These are phyloP conservation scores for Forsythia suspensa DNA, from an alignment of 257 asterid genomes.

Conservation along the genomic window DNA sequence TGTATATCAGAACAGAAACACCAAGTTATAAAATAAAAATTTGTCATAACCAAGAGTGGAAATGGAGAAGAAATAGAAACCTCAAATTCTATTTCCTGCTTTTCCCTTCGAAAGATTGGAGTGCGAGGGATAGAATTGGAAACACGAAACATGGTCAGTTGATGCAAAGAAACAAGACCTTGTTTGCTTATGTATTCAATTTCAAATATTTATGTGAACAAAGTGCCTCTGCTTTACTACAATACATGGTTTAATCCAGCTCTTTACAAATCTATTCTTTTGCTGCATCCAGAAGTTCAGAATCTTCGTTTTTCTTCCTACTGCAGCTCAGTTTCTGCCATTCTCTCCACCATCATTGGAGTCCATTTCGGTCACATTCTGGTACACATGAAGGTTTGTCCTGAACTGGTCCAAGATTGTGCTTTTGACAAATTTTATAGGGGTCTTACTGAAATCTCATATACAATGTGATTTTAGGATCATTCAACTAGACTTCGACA, in stretches of 20 bases:
- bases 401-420: neutral
- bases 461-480: slow-evolving; percentile 33
- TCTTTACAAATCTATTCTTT: neutral
- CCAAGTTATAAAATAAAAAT: neutral
- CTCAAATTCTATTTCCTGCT: neutral
- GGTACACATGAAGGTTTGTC: slow-evolving; percentile 56
- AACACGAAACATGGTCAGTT: neutral
- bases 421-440: neutral
- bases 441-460: neutral
- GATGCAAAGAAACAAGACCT: neutral
- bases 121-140: neutral
- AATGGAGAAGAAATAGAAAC: neutral
- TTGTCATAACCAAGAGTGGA: neutral
- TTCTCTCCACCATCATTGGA: slow-evolving; percentile 68
- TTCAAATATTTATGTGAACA: neutral
- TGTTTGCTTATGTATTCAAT: neutral
- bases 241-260: neutral
- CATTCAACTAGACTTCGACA: slow-evolving; percentile 66
- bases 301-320: neutral
- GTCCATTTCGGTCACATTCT: slow-evolving; percentile 75
- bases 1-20: neutral
- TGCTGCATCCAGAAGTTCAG: neutral
- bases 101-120: neutral
- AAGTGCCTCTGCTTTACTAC: neutral
- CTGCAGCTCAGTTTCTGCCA: slow-evolving; percentile 76